Percentiles rank a stretch among this genome's conserved stretches.
These are phyloP conservation scores for Huntiella bhutanensis DNA, from an alignment of 2,329 filamentous ascomycete species.

Conservation along the genomic window DNA sequence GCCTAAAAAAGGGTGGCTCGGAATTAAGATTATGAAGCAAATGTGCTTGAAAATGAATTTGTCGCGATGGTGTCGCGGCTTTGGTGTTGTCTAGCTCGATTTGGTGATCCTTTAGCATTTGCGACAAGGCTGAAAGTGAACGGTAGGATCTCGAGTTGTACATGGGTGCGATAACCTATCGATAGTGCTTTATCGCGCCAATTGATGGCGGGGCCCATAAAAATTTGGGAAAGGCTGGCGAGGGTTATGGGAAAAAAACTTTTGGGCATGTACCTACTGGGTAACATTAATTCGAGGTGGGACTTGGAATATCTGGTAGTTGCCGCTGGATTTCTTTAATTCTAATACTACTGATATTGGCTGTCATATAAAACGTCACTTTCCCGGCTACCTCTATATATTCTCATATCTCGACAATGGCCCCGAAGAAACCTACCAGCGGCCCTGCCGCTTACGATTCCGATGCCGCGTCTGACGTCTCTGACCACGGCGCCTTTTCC, in stretches of 20 bases:
- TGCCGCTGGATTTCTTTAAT: too few species aligned
- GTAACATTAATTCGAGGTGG: too few species aligned
- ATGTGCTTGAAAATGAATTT: background rate
- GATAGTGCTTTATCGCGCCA: slow-evolving; percentile 11
- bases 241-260: slow-evolving; percentile 8
- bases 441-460: too few species aligned
- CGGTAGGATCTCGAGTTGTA: too few species aligned
- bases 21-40: background rate
- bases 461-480: too few species aligned
- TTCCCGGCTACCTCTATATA: background rate
- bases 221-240: slow-evolving; percentile 9
- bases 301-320: too few species aligned
- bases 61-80: background rate
- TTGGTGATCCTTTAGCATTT: background rate
- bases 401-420: slow-evolving; percentile 1
- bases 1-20: background rate
- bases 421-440: slow-evolving; percentile 2
- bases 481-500: slow-evolving; percentile 4
- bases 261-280: background rate
- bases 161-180: too few species aligned
- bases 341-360: too few species aligned
- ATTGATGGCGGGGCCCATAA: slow-evolving; percentile 5
- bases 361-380: too few species aligned
- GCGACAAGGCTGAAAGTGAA: slow-evolving; percentile 2
- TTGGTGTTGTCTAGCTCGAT: background rate